Conservation (phyloP, 768 basidiomycete genomes). For the Russula vinacea region DNA sequence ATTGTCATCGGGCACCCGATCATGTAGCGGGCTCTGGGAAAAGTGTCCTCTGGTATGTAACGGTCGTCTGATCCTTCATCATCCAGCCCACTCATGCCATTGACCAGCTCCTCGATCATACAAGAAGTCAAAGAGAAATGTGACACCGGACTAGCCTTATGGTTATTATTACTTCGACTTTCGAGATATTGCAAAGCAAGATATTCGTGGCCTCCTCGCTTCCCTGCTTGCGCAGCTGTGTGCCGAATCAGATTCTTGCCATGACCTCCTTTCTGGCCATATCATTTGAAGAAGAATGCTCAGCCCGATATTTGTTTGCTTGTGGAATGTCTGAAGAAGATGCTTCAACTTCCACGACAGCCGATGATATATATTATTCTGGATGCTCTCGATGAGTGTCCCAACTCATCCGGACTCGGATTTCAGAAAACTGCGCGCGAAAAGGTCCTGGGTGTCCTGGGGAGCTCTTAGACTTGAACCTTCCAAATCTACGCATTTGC, state of each 20-base stretch:
- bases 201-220: not conserved
- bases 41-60: too few relatives aligned
- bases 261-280: too few relatives aligned
- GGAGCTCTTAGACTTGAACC: not conserved
- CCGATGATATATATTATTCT: not conserved
- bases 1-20: too few relatives aligned
- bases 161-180: not conserved
- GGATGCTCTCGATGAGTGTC: conserved; percentile 19
- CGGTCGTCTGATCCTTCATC: not conserved
- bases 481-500: not conserved
- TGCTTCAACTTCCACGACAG: not conserved
- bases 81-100: not conserved
- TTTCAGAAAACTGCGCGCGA: not conserved
- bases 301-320: too few relatives aligned
- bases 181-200: not conserved
- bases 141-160: not conserved
- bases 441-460: not conserved
- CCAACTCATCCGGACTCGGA: not conserved
- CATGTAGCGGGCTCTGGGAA: too few relatives aligned
- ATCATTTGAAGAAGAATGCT: too few relatives aligned
- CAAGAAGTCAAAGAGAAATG: not conserved
- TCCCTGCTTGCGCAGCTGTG: not conserved
- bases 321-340: not conserved
- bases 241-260: not conserved
- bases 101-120: not conserved